Base-by-base conservation (phyloP, 495 filamentous ascomycete genomes). In the Glarea lozoyensis region DNA sequence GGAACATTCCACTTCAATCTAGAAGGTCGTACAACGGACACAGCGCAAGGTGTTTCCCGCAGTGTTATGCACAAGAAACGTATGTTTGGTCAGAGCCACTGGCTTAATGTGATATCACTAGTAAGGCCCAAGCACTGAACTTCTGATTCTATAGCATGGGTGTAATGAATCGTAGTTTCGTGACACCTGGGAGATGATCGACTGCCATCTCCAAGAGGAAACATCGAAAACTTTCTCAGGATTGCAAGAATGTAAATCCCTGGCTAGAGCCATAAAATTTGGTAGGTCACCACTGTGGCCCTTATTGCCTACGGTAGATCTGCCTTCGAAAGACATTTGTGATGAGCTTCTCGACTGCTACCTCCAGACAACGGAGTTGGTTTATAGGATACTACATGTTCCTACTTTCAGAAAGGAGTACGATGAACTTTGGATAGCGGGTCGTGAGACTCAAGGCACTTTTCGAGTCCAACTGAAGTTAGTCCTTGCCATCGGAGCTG, bases 371-470 rank as follows among this genome's bases (percentile, higher is more conserved):
- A 63, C 53, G 25, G 72, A 74, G 45, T 58, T 59, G 4, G 40
- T 73, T 4, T 56, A 76, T 56, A 68, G 74, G 13, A 63, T 81
- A 12, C 37, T 81, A 10, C 76, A 81, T 45, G 49, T 77, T 11
- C 75, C 76, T 2, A 64, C 62, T 0, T 80, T 86, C 46, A 66
- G 52, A 50, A 52, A 45, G n/a, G 61, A 70, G 10, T 80, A 75
- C 19, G 58, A 62, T 10, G 45, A 40, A 4, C 63, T 68, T 39
- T 77, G 68, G 68, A 32, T 34, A 5, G 53, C 50, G 10, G 36
- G 38, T 20, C 21, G n/a, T 21, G 16, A 49, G 37, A 42, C 43
- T 19, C 31, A 33, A 24, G 4, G 29, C 2, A 48, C 50, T 1
- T 77, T 76, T 49, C 43, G 71, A 2, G 65, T 70, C 0, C 72